Evolutionary conservation across 2,329 filamentous ascomycete genomes (phyloP), one percentile per base, ranked within the genome.

Genomic region (Exophiala calicioides): DNA sequence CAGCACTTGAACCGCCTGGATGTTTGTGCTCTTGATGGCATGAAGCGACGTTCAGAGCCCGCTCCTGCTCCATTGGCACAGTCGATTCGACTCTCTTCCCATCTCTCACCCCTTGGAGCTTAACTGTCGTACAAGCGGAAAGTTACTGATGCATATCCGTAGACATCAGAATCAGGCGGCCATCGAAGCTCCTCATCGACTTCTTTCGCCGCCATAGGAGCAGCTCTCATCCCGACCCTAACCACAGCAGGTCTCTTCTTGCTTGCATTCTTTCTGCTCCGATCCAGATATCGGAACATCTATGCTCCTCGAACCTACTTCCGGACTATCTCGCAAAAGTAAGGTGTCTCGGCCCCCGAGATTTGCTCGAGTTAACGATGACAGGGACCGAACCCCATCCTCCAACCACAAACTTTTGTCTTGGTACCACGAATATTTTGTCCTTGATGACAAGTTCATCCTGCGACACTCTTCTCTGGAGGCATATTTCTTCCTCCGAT

Each of bases 391-490:
- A 13, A 59, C 57, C n/a, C 57, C 57, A 6, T 59, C 57, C 9
- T 55, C 55, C 10, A 55, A 50, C 21, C 47, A 47, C 13, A 45
- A 43, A 4, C 41, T 33, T 12, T 34, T 49, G 29, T 54, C 45
- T 19, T 59, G 47, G 53, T 56, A 46, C 26, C 49, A 53, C 24
- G 56, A 74, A 1, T 80, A 81, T 60, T 68, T 73, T 41, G 70
- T 70, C 31, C 74, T 82, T 9, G 73, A 78, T 5, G 90, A 97
- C 65, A 82, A 82, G 18, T 88, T 88, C 62, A 80, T 90, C n/a
- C 80, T 97, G 4, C 88, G 93, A 58, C 88, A 94, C 70, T 88
- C 90, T 57, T 94, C 90, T 1, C 78, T 97, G 43, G 91, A 97
- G 65, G 87, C 86, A 15, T 97, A 90, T 68, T 83, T 97, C 32